Conservation (phyloP, 768 basidiomycete genomes). For the Termitomyces eurrhizus region DNA sequence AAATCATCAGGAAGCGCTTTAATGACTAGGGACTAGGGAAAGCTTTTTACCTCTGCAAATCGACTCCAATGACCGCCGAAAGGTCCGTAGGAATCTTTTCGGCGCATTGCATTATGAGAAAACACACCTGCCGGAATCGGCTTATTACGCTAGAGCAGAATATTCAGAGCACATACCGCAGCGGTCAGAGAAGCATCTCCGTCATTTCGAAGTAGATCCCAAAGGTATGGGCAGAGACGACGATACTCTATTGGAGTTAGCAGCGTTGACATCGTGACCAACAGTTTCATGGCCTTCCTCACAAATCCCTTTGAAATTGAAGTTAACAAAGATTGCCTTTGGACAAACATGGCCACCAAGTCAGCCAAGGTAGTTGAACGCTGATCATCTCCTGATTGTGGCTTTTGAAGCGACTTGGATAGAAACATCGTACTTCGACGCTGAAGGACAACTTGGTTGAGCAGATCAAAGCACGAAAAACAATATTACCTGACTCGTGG, state of each 20-base stretch:
- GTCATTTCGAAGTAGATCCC: constrained; percentile 47
- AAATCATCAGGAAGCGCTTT: not conserved
- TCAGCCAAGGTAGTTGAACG: constrained; percentile 21
- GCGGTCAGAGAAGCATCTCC: constrained; percentile 40
- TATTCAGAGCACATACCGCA: constrained; percentile 38
- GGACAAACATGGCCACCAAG: constrained; percentile 31
- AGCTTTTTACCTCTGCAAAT: constrained; percentile 46
- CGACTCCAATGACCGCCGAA: constrained; percentile 45
- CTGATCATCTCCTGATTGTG: constrained; percentile 13
- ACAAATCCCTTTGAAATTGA: constrained; percentile 43
- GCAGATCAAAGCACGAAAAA: constrained; percentile 13
- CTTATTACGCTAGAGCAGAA: not conserved
- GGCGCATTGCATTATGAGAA: constrained; percentile 69
- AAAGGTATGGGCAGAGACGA: constrained; percentile 52
- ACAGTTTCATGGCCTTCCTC: constrained; percentile 49
- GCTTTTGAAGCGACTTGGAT: constrained; percentile 23
- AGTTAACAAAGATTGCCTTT: constrained; percentile 34
- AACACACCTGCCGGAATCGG: constrained; percentile 43
- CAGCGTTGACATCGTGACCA: constrained; percentile 59
- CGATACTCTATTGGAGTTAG: constrained; percentile 46
- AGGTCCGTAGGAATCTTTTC: constrained; percentile 56
- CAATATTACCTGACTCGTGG: constrained; percentile 37
- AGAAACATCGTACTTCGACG: constrained; percentile 39
- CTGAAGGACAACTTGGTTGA: constrained; percentile 22
- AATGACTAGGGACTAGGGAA: not conserved